Evolutionary conservation across 1,284 basidiomycete species (phyloP).

Genomic region (Omphalotus olearius): DNA sequence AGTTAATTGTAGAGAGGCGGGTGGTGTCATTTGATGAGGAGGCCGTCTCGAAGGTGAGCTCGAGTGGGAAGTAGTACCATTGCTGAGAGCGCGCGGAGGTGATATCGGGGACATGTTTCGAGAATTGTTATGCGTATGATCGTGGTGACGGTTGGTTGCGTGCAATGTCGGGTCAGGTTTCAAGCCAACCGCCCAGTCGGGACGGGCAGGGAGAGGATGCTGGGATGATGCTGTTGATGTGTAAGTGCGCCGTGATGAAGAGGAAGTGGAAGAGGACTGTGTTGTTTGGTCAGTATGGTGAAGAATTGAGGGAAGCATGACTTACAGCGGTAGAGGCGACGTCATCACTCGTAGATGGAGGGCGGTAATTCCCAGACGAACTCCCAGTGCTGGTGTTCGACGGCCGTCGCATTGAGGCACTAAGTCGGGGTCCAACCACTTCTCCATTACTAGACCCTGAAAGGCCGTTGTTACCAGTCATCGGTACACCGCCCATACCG

Average conservation of each 20-base stretch:
- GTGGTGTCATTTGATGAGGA: conserved; percentile 27
- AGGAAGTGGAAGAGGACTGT: conserved; percentile 71
- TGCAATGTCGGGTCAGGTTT: conserved; percentile 65
- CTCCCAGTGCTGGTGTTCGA: conserved; percentile 48
- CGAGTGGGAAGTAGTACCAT: conserved; percentile 10
- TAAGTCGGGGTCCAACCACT: conserved; percentile 61
- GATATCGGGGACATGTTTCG: conserved; percentile 19
- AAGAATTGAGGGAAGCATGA: conserved; percentile 16
- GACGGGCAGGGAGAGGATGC: conserved; percentile 74
- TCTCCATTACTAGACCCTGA: conserved; percentile 30
- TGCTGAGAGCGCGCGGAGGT: conserved; percentile 15
- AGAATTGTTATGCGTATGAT: conserved; percentile 25
- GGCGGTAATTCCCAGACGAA: conserved; percentile 36
- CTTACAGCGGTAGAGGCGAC: conserved; percentile 70
- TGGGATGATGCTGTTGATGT: conserved; percentile 62
- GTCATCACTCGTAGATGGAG: conserved; percentile 66
- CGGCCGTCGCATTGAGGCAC: conserved; percentile 39
- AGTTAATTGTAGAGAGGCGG: conserved; percentile 46
- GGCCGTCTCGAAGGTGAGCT: conserved; percentile 5
- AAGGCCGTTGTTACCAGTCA: conserved; percentile 16
- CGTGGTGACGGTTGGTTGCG: conserved; percentile 42
- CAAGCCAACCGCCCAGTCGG: conserved; percentile 81
- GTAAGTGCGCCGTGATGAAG: conserved; percentile 69
- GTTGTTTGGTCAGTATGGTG: conserved; percentile 20
- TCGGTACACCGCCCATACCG: conserved; percentile 36